Conservation (phyloP, 108 stramenopile species). For the Cyclotella atomus region DNA sequence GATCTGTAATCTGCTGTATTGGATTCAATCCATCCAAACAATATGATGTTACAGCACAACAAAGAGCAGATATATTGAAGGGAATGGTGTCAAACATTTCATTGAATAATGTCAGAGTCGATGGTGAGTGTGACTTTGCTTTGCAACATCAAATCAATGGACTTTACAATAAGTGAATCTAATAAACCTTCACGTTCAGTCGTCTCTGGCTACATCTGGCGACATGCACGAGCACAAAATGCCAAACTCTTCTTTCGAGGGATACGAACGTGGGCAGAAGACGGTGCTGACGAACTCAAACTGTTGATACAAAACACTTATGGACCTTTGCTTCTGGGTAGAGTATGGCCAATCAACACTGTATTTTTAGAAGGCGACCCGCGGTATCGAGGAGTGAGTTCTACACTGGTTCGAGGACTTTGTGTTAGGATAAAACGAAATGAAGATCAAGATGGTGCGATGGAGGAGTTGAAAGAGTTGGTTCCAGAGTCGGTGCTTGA, state of each 20-base stretch:
- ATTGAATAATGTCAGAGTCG: conserved; percentile 62
- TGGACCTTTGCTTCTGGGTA: conserved; percentile 72
- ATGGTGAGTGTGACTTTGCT: conserved; percentile 45
- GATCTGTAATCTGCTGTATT: conserved; percentile 74
- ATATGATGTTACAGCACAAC: conserved; percentile 73
- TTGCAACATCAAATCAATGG: neutral
- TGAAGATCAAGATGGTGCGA: neutral
- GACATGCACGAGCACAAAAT: conserved; percentile 66
- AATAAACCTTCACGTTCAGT: too few relatives aligned
- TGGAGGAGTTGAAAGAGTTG: neutral
- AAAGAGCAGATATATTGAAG: conserved; percentile 64
- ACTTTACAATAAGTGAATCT: too few relatives aligned
- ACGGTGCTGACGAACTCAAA: conserved; percentile 74
- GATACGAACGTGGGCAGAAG: conserved; percentile 85
- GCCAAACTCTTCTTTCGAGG: conserved; percentile 75
- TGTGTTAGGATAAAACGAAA: conserved; percentile 40
- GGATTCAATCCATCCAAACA: conserved; percentile 83
- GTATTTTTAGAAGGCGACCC: conserved; percentile 82
- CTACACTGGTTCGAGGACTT: conserved; percentile 68
- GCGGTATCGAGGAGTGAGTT: conserved; percentile 76
- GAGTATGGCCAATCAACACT: conserved; percentile 71
- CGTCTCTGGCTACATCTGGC: conserved; percentile 86
- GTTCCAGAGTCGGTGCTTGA: conserved; percentile 2
- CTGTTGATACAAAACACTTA: conserved; percentile 72
- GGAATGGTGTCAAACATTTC: conserved; percentile 34